A percentile compares a stretch with the other conserved stretches of the same genome.
phyloP scores from a whole-genome alignment of 495 filamentous ascomycete genomes.

The Aspergillus taichungensis region DNA sequence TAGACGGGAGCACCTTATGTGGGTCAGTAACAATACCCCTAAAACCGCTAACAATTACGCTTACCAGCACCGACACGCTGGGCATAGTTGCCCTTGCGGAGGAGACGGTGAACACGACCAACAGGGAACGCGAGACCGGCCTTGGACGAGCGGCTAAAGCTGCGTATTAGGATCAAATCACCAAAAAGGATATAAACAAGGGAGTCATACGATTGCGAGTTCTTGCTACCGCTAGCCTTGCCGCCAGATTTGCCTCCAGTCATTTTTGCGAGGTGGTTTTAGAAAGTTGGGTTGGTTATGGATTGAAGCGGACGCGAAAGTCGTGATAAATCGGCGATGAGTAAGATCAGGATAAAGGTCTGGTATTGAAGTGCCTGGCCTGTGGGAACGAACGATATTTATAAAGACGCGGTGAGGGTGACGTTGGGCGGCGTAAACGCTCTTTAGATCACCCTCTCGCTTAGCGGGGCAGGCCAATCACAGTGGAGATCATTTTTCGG shows the following conservation, averaged over 20 bases:
- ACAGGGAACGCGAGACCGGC: slow-evolving; percentile 98
- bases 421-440: slow-evolving; percentile 32
- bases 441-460: slow-evolving; percentile 44
- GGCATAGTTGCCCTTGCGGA: slow-evolving; percentile 99
- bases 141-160: slow-evolving; percentile 87
- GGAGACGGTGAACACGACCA: slow-evolving; percentile 98
- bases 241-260: slow-evolving; percentile 98
- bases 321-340: slow-evolving; percentile 11
- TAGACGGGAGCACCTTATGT: slow-evolving; percentile 82
- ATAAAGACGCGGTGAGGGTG: slow-evolving; percentile 39
- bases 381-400: slow-evolving; percentile 32
- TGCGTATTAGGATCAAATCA: slow-evolving; percentile 28
- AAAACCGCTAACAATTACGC: slow-evolving; percentile 12
- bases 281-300: slow-evolving; percentile 19
- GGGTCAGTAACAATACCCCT: slow-evolving; percentile 18
- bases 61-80: slow-evolving; percentile 96
- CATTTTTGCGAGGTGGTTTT: slow-evolving; percentile 67
- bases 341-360: slow-evolving; percentile 11
- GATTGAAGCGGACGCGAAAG: slow-evolving; percentile 2
- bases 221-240: slow-evolving; percentile 96
- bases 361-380: slow-evolving; percentile 21
- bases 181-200: slow-evolving; percentile 10
- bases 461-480: slow-evolving; percentile 39
- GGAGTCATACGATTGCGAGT: slow-evolving; percentile 81
- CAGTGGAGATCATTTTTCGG: slow-evolving; percentile 20